A percentile compares a stretch with the other conserved stretches of the same genome.
phyloP scores from a whole-genome alignment of 1,284 basidiomycete genomes.

The Papiliotrema flavescens region DNA sequence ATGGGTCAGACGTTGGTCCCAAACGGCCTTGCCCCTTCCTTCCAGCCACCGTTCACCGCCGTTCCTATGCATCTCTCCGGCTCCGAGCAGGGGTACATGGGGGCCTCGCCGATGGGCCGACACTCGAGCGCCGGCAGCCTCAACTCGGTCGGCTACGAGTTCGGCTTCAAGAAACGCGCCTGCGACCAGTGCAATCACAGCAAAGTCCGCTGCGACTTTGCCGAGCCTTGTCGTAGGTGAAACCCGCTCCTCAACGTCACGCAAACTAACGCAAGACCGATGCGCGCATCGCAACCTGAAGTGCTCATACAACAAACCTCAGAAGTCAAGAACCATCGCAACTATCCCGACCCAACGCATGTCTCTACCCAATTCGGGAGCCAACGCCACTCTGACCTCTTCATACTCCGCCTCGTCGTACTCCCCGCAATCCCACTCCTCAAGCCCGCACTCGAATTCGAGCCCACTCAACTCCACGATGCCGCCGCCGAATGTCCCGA shows the following conservation, averaged over 20 bases:
- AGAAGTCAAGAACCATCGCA: slow-evolving; percentile 20
- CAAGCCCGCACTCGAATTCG: slow-evolving; percentile 19
- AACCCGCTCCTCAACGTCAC: neutral
- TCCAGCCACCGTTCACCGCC: slow-evolving; percentile 16
- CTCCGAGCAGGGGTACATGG: slow-evolving; percentile 19
- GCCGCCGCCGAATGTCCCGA: neutral
- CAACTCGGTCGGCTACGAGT: slow-evolving; percentile 20
- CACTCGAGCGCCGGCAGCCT: slow-evolving; percentile 5
- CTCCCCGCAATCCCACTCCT: slow-evolving; percentile 25
- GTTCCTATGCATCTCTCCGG: slow-evolving; percentile 21
- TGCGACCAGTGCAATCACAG: slow-evolving; percentile 83
- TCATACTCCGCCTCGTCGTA: slow-evolving; percentile 3
- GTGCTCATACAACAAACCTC: slow-evolving; percentile 78
- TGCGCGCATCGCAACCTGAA: slow-evolving; percentile 68
- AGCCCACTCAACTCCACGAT: slow-evolving; percentile 11
- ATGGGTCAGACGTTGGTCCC: neutral
- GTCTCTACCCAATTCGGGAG: neutral
- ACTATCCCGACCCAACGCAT: neutral
- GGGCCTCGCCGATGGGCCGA: slow-evolving; percentile 8
- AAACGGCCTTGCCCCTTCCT: neutral
- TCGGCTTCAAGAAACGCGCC: slow-evolving; percentile 44
- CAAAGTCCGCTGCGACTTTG: slow-evolving; percentile 73
- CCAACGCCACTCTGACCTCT: neutral
- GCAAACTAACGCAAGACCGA: slow-evolving; percentile 57
- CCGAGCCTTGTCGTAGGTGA: slow-evolving; percentile 65